Conservation (phyloP, 352 stramenopile species). For the Lagenidium sp. region DNA sequence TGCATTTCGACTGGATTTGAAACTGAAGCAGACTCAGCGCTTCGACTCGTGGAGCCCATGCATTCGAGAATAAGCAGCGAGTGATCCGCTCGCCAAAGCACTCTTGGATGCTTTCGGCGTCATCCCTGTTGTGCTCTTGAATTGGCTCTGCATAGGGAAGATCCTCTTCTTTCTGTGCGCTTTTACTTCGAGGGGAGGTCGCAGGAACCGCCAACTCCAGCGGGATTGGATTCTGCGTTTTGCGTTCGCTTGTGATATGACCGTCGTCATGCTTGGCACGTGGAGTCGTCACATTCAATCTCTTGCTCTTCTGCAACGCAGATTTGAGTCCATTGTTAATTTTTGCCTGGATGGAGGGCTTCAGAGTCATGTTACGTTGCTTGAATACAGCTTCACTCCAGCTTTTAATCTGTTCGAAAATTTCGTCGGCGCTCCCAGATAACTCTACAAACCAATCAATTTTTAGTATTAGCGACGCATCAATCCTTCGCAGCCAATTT, state of each 20-base stretch:
- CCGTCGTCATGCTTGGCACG: no score
- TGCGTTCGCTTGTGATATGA: no score
- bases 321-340: slow-evolving; percentile 76
- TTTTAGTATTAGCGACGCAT: neutral
- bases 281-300: slow-evolving; percentile 15
- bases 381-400: slow-evolving; percentile 71
- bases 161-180: slow-evolving; percentile 55
- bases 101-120: slow-evolving; percentile 24
- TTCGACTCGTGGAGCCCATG: slow-evolving; percentile 74
- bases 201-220: no score
- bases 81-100: slow-evolving; percentile 70
- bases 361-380: slow-evolving; percentile 53
- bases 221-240: no score
- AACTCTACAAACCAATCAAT: slow-evolving; percentile 28
- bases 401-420: slow-evolving; percentile 67
- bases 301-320: slow-evolving; percentile 56
- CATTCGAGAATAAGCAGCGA: slow-evolving; percentile 70
- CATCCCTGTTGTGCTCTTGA: slow-evolving; percentile 45
- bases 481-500: neutral
- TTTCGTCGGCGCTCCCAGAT: slow-evolving; percentile 36
- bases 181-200: slow-evolving; percentile 45
- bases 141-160: slow-evolving; percentile 73
- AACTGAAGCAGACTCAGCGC: slow-evolving; percentile 69
- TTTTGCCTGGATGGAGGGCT: slow-evolving; percentile 70
- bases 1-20: slow-evolving; percentile 40